Evolutionary conservation across 2,329 filamentous ascomycete species (phyloP), one percentile per base, ranked within the genome.

Genomic region (Penicillium brasilianum): DNA sequence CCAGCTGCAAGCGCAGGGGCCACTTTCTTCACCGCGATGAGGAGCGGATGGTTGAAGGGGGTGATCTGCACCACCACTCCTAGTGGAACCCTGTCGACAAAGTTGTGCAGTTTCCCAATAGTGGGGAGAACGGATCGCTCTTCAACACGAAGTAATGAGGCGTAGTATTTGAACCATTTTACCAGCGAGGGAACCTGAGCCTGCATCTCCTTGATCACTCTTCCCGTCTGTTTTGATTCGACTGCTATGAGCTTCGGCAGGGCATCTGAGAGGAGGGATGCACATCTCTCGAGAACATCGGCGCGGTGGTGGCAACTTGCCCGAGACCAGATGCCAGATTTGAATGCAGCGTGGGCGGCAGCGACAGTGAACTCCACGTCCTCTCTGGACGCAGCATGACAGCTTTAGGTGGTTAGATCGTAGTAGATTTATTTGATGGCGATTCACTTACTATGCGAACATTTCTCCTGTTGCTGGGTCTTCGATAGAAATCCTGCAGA

Each of bases 101-200:
- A 78, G 57, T 78, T 78, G 49, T 77, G 72, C 2, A 78, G 68
- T 6, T 74, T 75, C 0, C 76, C 77, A 39, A 72, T 78, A 2
- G 89, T 90, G 0, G 89, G 89, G 1, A 90, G 80, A 0, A 91
- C 85, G 1, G 85, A 77, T 2, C 87, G 83, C 74, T 90, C 87
- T 69, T 90, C 87, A 0, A 85, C 87, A n/a, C 89, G 84, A 34
- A 90, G 81, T 1, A 90, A 71, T 0, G 87, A 82, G 1, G 88
- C 88, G 69, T 89, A 92, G 77, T 91, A 91, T 61, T 85, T 86
- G 76, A 91, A 87, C 89, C 89, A 91, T 60, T 76, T 74, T 4
- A 76, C 73, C 2, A 78, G 67, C 46, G 86, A 85, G 0, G 87
- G 83, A 0, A 91, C 80, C 71, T 91, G 89, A 1, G 88, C 88